Evolutionary conservation across 2,329 filamentous ascomycete genomes (phyloP).

Genomic region (Talaromyces islandicus): DNA sequence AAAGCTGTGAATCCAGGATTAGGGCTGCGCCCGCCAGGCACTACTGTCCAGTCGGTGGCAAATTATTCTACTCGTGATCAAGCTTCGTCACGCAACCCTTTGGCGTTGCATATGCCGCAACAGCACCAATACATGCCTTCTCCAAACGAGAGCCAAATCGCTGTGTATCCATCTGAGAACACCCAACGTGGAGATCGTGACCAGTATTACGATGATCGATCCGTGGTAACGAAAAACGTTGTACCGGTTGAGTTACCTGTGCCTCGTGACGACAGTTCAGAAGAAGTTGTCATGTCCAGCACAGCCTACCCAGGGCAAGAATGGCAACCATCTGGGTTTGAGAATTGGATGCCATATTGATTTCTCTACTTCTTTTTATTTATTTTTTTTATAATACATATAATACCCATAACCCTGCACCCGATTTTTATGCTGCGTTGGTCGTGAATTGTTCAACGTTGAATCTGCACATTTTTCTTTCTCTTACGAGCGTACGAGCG

Average conservation of each 20-base stretch:
- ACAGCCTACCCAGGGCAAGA: conserved; percentile 45
- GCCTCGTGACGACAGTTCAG: conserved; percentile 32
- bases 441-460: not conserved
- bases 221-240: conserved; percentile 17
- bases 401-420: not conserved
- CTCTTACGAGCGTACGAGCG: not conserved
- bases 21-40: not conserved
- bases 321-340: conserved; percentile 31
- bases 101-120: not conserved
- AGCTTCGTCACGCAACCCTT: not conserved
- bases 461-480: not conserved
- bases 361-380: too few species aligned
- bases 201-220: conserved; percentile 14
- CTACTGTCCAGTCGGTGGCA: not conserved
- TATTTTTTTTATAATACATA: too few species aligned
- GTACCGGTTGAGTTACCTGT: conserved; percentile 30
- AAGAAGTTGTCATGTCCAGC: conserved; percentile 44
- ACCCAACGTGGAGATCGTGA: not conserved
- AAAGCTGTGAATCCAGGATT: conserved; percentile 6
- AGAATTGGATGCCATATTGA: conserved; percentile 13
- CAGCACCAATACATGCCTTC: not conserved
- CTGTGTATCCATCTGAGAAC: not conserved
- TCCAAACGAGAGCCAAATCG: not conserved
- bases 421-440: not conserved
- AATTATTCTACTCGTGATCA: not conserved